Conservation (phyloP, 2,329 filamentous ascomycete species). For the Hypocrella siamensis region DNA sequence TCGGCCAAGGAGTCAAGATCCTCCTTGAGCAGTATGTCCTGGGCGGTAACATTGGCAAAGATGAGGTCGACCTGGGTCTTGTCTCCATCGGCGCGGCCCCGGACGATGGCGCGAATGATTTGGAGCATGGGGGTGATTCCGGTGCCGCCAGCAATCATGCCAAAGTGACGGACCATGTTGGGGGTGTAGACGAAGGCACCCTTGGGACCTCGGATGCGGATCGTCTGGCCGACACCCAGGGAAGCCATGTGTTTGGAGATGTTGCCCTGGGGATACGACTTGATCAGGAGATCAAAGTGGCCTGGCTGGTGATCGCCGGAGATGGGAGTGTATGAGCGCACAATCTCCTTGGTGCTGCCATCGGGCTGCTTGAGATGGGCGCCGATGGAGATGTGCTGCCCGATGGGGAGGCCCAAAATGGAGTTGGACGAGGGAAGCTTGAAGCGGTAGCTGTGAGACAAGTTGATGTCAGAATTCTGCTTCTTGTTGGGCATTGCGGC, state of each 20-base stretch:
- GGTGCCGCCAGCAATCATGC: constrained; percentile 95
- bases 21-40: constrained; percentile 88
- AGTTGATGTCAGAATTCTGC: too few relatives aligned
- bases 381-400: constrained; percentile 95
- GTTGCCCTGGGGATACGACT: constrained; percentile 94
- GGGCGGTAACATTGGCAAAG: constrained; percentile 87
- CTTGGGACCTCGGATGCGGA: constrained; percentile 88
- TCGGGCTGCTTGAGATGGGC: constrained; percentile 53
- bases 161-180: constrained; percentile 92
- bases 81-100: constrained; percentile 64
- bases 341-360: constrained; percentile 65
- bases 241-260: constrained; percentile 87
- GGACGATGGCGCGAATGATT: constrained; percentile 78
- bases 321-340: constrained; percentile 85
- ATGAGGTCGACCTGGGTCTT: constrained; percentile 84
- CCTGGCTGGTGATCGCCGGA: constrained; percentile 79
- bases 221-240: constrained; percentile 67
- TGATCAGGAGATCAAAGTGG: constrained; percentile 93
- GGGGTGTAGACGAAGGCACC: constrained; percentile 95
- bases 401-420: constrained; percentile 91
- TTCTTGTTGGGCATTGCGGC: too few relatives aligned
- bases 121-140: constrained; percentile 98
- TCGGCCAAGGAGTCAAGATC: constrained; percentile 68
- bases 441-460: constrained; percentile 64
- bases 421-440: constrained; percentile 59